phyloP scores from a whole-genome alignment of 2,329 filamentous ascomycete genomes.

The Coniosporium tulheliwenetii region DNA sequence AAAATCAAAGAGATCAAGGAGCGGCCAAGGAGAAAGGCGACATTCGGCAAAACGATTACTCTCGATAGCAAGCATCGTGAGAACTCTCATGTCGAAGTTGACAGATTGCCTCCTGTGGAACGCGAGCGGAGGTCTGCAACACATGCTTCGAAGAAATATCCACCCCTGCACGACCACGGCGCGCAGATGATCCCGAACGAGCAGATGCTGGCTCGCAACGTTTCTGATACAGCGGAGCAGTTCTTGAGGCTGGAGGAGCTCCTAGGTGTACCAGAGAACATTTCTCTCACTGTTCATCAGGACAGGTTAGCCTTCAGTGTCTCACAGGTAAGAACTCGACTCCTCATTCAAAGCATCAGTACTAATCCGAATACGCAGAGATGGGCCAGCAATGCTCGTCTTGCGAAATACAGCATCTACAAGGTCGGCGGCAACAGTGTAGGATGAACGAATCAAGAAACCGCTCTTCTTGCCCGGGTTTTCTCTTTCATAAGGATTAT shows the following conservation, averaged over 20 bases:
- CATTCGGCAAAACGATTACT: conserved; percentile 8
- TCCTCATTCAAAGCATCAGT: not conserved
- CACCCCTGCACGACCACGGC: not conserved
- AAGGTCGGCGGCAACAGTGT: conserved; percentile 2
- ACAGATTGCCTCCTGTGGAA: not conserved
- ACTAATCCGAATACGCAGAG: too few relatives aligned
- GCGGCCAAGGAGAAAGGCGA: conserved; percentile 19
- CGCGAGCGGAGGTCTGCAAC: not conserved
- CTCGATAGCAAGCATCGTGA: not conserved
- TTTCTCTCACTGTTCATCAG: conserved; percentile 8
- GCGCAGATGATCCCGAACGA: not conserved
- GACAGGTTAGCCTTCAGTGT: conserved; percentile 8
- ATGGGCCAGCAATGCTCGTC: too few relatives aligned
- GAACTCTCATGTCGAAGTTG: not conserved
- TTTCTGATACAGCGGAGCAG: not conserved
- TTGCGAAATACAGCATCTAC: too few relatives aligned
- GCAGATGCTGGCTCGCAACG: not conserved
- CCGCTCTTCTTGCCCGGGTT: conserved; percentile 2
- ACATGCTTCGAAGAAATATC: not conserved
- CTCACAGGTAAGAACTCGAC: conserved; percentile 1
- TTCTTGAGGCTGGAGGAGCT: conserved; percentile 8
- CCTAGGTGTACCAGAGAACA: conserved; percentile 7
- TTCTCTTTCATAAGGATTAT: not conserved
- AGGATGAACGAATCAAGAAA: conserved; percentile 5
- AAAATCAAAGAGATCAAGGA: conserved; percentile 39